These are phyloP conservation scores for Inonotus obliquus DNA, from an alignment of 1,284 basidiomycete species.

Conservation along the genomic window DNA sequence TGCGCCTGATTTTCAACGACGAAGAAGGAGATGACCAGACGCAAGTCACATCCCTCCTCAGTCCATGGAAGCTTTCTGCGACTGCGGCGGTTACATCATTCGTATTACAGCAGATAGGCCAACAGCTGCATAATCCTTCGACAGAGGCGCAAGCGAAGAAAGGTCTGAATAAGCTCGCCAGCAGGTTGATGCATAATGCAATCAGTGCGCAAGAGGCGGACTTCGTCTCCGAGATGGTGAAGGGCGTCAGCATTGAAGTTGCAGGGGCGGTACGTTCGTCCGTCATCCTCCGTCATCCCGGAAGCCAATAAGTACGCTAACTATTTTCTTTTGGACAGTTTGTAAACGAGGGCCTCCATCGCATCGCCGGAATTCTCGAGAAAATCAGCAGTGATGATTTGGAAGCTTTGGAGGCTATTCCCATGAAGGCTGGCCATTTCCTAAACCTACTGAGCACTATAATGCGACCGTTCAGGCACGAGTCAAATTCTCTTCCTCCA, in stretches of 20 bases:
- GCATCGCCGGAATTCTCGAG: conserved; percentile 53
- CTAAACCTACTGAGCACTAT: conserved; percentile 66
- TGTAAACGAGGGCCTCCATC: conserved; percentile 66
- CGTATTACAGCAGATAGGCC: conserved; percentile 64
- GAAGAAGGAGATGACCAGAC: conserved; percentile 27
- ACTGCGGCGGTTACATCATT: conserved; percentile 75
- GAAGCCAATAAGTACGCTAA: neutral
- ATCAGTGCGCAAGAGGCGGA: conserved; percentile 73
- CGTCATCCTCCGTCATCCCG: neutral
- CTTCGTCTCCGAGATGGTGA: conserved; percentile 73
- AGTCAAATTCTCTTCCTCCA: conserved; percentile 38
- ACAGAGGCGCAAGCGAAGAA: conserved; percentile 47
- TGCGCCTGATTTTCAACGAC: conserved; percentile 59
- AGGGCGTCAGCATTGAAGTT: conserved; percentile 58
- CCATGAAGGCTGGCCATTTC: conserved; percentile 55
- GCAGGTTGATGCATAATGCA: conserved; percentile 62
- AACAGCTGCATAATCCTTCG: conserved; percentile 52
- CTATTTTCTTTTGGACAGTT: conserved; percentile 43
- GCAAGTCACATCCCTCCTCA: conserved; percentile 54
- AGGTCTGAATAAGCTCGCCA: conserved; percentile 58
- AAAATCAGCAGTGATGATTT: conserved; percentile 30
- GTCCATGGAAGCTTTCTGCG: conserved; percentile 76
- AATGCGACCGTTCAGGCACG: conserved; percentile 56
- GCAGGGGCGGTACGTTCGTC: conserved; percentile 64
- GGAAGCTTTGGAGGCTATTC: conserved; percentile 26